phyloP scores from a whole-genome alignment of 2,329 filamentous ascomycete species.

The Pestalotiopsis sp. region DNA sequence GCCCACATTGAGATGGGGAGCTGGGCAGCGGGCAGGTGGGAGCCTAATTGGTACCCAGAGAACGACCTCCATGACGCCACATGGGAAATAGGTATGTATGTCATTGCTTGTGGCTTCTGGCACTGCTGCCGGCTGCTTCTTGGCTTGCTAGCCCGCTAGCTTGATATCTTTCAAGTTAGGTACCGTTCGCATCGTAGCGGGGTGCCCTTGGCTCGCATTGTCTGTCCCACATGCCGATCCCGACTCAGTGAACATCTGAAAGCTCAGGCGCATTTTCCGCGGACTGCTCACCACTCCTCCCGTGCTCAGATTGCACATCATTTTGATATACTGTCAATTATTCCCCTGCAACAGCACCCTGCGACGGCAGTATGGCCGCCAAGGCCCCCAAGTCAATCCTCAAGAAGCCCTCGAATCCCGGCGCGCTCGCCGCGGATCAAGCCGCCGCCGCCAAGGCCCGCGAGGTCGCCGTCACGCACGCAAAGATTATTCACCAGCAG shows the following conservation, averaged over 20 bases:
- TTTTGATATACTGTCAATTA: neutral
- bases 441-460: conserved; percentile 42
- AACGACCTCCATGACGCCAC: neutral
- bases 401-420: conserved; percentile 52
- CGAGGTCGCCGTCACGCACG: conserved; percentile 79
- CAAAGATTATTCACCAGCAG: conserved; percentile 77
- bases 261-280: neutral
- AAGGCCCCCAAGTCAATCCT: conserved; percentile 59
- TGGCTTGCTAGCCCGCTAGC: no score
- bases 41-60: neutral
- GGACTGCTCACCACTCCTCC: neutral
- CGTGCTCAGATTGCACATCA: neutral
- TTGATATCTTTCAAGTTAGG: no score
- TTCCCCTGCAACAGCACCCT: neutral
- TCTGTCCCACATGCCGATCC: neutral
- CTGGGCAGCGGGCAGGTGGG: neutral
- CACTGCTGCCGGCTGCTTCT: no score
- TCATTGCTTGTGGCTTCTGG: neutral
- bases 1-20: neutral
- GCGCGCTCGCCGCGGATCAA: conserved; percentile 41
- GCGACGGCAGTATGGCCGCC: neutral
- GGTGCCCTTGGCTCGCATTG: neutral
- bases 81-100: neutral
- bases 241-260: neutral
- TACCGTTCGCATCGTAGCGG: neutral